These are phyloP conservation scores for Geosiphon pyriformis DNA, from an alignment of 192 early-diverging fungal species.

Conservation along the genomic window DNA sequence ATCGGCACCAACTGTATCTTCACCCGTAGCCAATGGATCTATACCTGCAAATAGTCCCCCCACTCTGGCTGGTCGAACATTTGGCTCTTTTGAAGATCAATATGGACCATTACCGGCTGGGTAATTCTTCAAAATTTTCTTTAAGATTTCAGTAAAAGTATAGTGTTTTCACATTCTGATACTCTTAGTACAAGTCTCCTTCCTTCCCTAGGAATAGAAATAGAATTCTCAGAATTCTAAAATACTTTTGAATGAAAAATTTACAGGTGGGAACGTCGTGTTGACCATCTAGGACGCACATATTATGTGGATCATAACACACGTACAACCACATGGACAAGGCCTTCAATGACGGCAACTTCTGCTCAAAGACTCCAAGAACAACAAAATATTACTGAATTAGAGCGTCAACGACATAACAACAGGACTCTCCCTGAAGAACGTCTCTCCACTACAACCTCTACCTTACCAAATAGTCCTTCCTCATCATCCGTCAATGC, in stretches of 20 bases:
- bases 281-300: slow-evolving; percentile 86
- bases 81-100: slow-evolving; percentile 52
- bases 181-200: too few species aligned
- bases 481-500: slow-evolving; percentile 23
- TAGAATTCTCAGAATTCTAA: too few species aligned
- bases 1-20: slow-evolving; percentile 20
- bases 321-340: slow-evolving; percentile 92
- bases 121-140: slow-evolving; percentile 14
- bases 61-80: slow-evolving; percentile 26
- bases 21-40: slow-evolving; percentile 4
- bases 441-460: slow-evolving; percentile 31
- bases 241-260: background rate
- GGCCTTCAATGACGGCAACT: slow-evolving; percentile 40
- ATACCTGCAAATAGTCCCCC: background rate
- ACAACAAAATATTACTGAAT: slow-evolving; percentile 53
- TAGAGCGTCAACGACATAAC: slow-evolving; percentile 74
- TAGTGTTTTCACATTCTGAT: too few species aligned
- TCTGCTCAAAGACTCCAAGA: slow-evolving; percentile 36
- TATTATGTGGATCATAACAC: slow-evolving; percentile 99
- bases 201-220: too few species aligned
- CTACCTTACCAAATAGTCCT: slow-evolving; percentile 29
- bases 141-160: background rate
- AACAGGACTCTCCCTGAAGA: slow-evolving; percentile 79
- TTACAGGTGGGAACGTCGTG: slow-evolving; percentile 89
- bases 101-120: slow-evolving; percentile 47